Conservation (phyloP, 257 asterid genomes). For the Lavandula angustifolia region DNA sequence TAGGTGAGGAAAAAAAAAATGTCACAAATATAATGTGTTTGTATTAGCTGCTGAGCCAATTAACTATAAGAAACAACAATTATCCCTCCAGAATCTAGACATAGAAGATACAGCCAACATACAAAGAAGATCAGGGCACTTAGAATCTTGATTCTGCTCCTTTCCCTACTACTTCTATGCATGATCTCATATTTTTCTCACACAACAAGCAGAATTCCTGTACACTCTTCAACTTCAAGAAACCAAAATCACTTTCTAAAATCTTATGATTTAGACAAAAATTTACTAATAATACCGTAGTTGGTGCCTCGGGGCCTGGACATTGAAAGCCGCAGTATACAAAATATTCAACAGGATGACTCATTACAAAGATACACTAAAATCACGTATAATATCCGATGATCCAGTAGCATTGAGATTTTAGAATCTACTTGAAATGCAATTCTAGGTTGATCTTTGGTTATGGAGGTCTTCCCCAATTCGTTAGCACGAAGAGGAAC, state of each 20-base stretch:
- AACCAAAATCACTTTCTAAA: constrained; percentile 34
- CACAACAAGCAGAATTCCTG: constrained; percentile 30
- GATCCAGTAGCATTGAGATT: too few relatives aligned
- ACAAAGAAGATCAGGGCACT: too few relatives aligned
- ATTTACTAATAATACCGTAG: background rate
- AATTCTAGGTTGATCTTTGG: constrained; percentile 11
- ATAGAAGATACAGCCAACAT: constrained; percentile 7
- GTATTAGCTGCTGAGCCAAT: background rate
- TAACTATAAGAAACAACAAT: background rate
- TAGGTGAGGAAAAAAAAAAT: too few relatives aligned
- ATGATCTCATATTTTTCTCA: constrained; percentile 4
- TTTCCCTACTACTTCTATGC: constrained; percentile 11
- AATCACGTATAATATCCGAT: background rate
- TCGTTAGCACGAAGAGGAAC: constrained; percentile 1
- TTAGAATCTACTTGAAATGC: background rate
- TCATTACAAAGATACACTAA: constrained; percentile 13
- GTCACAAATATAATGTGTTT: too few relatives aligned
- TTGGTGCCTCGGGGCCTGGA: background rate
- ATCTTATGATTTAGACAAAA: constrained; percentile 25
- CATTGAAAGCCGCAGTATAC: constrained; percentile 8
- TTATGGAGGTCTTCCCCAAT: background rate
- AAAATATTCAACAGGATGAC: constrained; percentile 12
- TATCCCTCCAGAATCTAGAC: background rate
- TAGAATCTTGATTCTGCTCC: constrained; percentile 11
- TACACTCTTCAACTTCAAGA: constrained; percentile 19